phyloP scores from a whole-genome alignment of 1,284 basidiomycete species.

The Gymnopus androsaceus region DNA sequence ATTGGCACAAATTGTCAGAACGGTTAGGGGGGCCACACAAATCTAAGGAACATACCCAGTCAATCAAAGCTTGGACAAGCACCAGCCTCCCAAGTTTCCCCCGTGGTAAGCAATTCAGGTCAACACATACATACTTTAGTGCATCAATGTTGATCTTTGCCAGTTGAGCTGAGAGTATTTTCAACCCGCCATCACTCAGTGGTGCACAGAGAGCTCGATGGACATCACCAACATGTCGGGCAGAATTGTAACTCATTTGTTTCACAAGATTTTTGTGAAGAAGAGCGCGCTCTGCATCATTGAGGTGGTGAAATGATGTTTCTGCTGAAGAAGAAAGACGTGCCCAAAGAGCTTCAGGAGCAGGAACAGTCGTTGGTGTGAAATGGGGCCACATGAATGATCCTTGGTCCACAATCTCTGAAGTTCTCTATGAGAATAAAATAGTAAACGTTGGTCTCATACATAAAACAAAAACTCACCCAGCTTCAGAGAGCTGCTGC shows the following conservation, averaged over 20 bases:
- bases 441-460: background rate
- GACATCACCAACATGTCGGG: conserved; percentile 2
- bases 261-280: background rate
- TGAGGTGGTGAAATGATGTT: background rate
- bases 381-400: conserved; percentile 9
- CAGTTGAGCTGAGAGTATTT: background rate
- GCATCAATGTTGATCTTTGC: background rate
- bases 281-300: background rate
- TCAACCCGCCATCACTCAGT: background rate
- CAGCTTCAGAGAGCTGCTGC: background rate
- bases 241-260: conserved; percentile 12
- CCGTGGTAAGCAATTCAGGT: conserved; percentile 5
- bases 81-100: background rate
- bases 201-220: conserved; percentile 8
- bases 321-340: background rate
- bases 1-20: background rate
- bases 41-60: background rate
- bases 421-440: background rate
- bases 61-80: background rate
- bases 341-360: conserved; percentile 1
- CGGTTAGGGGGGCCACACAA: background rate
- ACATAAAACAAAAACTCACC: background rate
- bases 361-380: background rate
- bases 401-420: background rate
- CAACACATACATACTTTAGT: conserved; percentile 9